Evolutionary conservation across 1,284 basidiomycete species (phyloP), one percentile per base, ranked within the genome.

Genomic region (Anthracocystis walkeri): DNA sequence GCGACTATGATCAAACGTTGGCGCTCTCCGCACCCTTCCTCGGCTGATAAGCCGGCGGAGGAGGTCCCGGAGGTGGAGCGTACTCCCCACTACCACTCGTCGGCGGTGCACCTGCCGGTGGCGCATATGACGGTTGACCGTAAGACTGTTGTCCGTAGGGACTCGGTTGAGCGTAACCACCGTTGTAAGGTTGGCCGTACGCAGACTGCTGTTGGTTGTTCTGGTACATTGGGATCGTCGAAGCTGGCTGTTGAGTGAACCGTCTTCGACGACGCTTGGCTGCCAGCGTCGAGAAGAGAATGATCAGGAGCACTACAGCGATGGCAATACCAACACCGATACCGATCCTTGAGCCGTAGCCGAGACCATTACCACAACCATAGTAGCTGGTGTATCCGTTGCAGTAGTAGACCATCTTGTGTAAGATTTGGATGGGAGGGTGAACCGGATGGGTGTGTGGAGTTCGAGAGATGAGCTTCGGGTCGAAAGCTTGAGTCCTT

Each of bases 21-120:
- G 54, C 46, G 11, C 23, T 49, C 33, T 66, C 67, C 11, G 51
- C 42, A 7, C 23, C 46, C 50, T 75, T 74, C 50, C 63, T 44
- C 7, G 73, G 73, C 49, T 65, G 61, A 58, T 75, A 75, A 0
- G 73, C 68, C 53, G 73, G 68, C 5, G 73, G 73, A 14, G 73
- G 73, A 3, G 65, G 55, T 7, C 73, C 68, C 21, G 56, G 57
- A n/a, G 73, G 73, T 3, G 68, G 64, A 3, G 68, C 68, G 49
- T 75, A 75, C 14, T 61, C 64, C 29, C 70, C 73, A 38, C 58
- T 56, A 18, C 53, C 33, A n/a, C 23, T 40, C 7, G 44, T 10
- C 7, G 68, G 73, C 4, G 68, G 68, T 3, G 38, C 42, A 20
- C 67, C 73, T 4, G 67, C 21, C 10, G 73, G 73, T 11, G 68